phyloP scores from a whole-genome alignment of 768 basidiomycete genomes.

The Suillus hirtellus region DNA sequence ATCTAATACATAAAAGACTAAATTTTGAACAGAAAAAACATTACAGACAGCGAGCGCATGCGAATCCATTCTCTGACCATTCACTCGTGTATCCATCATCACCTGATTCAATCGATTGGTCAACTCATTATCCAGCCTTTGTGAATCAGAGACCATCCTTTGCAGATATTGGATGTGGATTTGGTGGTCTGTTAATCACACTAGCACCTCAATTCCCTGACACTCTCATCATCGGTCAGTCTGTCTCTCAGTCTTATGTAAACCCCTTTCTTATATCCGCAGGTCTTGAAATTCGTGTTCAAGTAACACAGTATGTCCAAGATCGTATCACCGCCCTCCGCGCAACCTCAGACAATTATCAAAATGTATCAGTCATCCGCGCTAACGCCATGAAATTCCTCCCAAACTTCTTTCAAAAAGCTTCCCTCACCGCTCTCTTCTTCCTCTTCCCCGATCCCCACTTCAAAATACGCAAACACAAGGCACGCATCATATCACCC shows the following conservation, averaged over 20 bases:
- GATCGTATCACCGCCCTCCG: constrained; percentile 94
- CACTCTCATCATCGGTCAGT: constrained; percentile 87
- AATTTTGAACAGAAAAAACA: constrained; percentile 64
- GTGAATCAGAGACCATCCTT: constrained; percentile 77
- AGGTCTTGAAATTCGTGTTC: constrained; percentile 98
- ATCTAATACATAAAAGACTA: not conserved
- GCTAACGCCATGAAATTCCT: constrained; percentile 99
- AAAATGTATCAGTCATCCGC: constrained; percentile 91
- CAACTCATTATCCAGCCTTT: constrained; percentile 77
- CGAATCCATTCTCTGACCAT: constrained; percentile 88
- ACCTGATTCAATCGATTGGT: constrained; percentile 81
- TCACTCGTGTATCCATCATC: constrained; percentile 82
- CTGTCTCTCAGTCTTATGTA: constrained; percentile 1
- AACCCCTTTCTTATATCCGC: constrained; percentile 8
- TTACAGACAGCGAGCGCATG: constrained; percentile 81
- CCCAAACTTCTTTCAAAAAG: constrained; percentile 91
- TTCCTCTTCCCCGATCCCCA: constrained; percentile 99
- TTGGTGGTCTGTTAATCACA: constrained; percentile 88
- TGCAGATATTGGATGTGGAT: constrained; percentile 97
- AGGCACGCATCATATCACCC: constrained; percentile 96
- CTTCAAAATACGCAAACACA: constrained; percentile 97
- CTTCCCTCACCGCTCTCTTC: constrained; percentile 89
- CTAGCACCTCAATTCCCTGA: constrained; percentile 91
- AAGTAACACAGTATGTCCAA: constrained; percentile 94
- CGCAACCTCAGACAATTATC: constrained; percentile 57